Evolutionary conservation across 805 yeast genomes (phyloP).

Genomic region (Nakazawaea anatomiae): DNA sequence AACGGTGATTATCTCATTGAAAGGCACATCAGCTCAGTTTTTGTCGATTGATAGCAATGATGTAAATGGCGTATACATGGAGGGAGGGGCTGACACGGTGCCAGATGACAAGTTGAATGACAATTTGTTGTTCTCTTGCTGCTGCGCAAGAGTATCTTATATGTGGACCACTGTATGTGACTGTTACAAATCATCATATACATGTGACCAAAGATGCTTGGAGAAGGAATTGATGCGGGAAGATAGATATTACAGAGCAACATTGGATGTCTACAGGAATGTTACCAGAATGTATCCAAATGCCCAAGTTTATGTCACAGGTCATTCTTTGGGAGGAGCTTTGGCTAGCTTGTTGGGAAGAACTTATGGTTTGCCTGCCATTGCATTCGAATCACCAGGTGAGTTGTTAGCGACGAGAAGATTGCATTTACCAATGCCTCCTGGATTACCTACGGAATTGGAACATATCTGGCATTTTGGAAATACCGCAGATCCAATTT

Average conservation of each 20-base stretch:
- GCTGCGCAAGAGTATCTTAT: slow-evolving; percentile 90
- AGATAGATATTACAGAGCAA: slow-evolving; percentile 81
- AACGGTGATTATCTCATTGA: slow-evolving; percentile 69
- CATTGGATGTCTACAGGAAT: slow-evolving; percentile 67
- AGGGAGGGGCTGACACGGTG: slow-evolving; percentile 61
- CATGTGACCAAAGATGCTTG: slow-evolving; percentile 83
- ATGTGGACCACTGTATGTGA: slow-evolving; percentile 95
- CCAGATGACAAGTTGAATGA: slow-evolving; percentile 81
- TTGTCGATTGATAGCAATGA: slow-evolving; percentile 40
- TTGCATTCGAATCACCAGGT: slow-evolving; percentile 91
- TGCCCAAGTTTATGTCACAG: slow-evolving; percentile 78
- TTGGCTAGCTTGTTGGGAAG: slow-evolving; percentile 76
- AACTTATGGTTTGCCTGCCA: slow-evolving; percentile 86
- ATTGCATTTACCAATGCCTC: slow-evolving; percentile 88
- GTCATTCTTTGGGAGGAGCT: slow-evolving; percentile 94
- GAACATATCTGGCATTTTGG: slow-evolving; percentile 95
- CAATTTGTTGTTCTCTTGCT: slow-evolving; percentile 85
- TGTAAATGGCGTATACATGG: slow-evolving; percentile 22
- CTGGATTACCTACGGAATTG: slow-evolving; percentile 70
- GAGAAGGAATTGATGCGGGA: slow-evolving; percentile 68
- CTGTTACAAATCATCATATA: slow-evolving; percentile 77
- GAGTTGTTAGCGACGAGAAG: slow-evolving; percentile 79
- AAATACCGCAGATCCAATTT: slow-evolving; percentile 95
- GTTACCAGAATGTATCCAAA: slow-evolving; percentile 63
- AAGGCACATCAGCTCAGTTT: slow-evolving; percentile 88